Conservation (phyloP, 2,329 filamentous ascomycete species). For the Simplicillium sp. region DNA sequence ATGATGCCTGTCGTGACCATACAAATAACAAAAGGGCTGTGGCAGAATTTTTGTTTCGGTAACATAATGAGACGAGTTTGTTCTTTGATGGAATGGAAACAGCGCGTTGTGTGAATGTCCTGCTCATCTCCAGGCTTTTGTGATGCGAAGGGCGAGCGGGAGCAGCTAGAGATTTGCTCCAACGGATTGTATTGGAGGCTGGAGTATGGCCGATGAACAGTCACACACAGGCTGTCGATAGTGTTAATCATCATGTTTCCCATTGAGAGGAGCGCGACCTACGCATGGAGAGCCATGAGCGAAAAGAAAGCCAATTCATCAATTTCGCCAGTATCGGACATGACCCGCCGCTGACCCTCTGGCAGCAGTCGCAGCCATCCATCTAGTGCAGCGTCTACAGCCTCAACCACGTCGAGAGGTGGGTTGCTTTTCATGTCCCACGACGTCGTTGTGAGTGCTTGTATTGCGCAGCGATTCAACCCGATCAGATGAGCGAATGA, state of each 20-base stretch:
- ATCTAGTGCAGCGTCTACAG: conserved; percentile 23
- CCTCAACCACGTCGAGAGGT: conserved; percentile 19
- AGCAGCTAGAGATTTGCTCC: conserved; percentile 28
- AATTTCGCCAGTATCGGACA: conserved; percentile 17
- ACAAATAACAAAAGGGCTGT: conserved; percentile 29
- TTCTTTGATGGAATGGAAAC: conserved; percentile 24
- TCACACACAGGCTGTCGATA: conserved; percentile 19
- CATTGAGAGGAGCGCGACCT: not conserved
- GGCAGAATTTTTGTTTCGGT: conserved; percentile 20
- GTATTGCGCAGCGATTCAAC: conserved; percentile 33
- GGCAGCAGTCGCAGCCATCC: conserved; percentile 29
- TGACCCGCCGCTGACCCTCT: conserved; percentile 18
- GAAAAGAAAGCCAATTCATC: conserved; percentile 21
- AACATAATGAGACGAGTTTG: conserved; percentile 28
- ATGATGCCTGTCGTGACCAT: conserved; percentile 18
- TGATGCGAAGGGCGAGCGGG: conserved; percentile 11
- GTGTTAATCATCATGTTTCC: not conserved
- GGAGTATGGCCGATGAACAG: conserved; percentile 27
- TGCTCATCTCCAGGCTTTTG: conserved; percentile 10
- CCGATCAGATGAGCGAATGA: conserved; percentile 50
- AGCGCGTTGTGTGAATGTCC: conserved; percentile 28
- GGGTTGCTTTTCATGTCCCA: conserved; percentile 11
- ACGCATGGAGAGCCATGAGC: conserved; percentile 15
- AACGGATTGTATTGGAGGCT: conserved; percentile 26
- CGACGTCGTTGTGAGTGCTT: conserved; percentile 14